Conservation (phyloP, 352 stramenopile genomes). For the Pythium insidiosum region DNA sequence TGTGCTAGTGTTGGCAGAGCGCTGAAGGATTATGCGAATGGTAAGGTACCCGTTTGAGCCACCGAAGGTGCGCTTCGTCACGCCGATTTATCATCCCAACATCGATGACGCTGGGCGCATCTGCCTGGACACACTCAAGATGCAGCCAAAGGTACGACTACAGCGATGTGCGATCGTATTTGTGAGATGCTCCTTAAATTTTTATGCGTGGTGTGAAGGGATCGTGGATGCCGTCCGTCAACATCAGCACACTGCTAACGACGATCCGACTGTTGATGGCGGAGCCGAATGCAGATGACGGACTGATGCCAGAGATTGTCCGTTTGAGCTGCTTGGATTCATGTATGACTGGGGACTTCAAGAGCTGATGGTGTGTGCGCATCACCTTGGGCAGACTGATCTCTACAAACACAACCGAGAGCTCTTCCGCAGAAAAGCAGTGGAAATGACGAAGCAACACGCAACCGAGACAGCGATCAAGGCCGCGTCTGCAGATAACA, state of each 20-base stretch:
- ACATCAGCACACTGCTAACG: constrained; percentile 86
- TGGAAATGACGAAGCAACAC: constrained; percentile 49
- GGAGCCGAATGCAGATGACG: constrained; percentile 87
- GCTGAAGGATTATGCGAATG: too few relatives aligned
- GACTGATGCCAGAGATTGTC: constrained; percentile 87
- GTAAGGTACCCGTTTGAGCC: constrained; percentile 85
- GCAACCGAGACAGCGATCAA: constrained; percentile 18
- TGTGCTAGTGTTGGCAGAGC: too few relatives aligned
- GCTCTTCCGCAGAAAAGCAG: constrained; percentile 57
- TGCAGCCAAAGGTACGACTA: too few relatives aligned
- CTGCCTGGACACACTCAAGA: constrained; percentile 89
- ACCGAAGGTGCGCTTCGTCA: constrained; percentile 69
- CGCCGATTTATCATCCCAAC: constrained; percentile 81
- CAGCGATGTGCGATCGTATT: too few relatives aligned
- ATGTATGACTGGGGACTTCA: background rate
- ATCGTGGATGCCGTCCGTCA: constrained; percentile 88
- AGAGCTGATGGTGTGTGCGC: too few relatives aligned
- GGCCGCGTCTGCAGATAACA: constrained; percentile 1
- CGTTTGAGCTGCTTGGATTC: background rate
- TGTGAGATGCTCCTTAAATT: too few relatives aligned
- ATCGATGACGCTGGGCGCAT: constrained; percentile 85
- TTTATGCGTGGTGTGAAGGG: too few relatives aligned
- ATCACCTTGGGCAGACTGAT: constrained; percentile 56
- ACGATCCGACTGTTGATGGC: constrained; percentile 89
- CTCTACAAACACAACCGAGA: constrained; percentile 74